Evolutionary conservation across 2,329 filamentous ascomycete species (phyloP).

Genomic region (Cercospora sp.): DNA sequence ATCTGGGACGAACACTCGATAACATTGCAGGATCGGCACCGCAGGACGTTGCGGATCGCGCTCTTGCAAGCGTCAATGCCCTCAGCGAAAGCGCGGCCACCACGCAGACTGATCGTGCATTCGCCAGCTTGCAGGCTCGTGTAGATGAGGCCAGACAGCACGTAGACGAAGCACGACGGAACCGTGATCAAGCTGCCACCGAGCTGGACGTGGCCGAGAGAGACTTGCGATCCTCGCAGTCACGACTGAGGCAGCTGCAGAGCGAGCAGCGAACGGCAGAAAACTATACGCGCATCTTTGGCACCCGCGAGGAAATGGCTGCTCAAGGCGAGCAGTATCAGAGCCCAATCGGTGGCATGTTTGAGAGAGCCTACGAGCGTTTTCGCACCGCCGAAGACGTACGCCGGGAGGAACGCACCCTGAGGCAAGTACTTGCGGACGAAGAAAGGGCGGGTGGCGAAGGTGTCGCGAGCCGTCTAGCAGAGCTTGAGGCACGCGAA

Average conservation of each 20-base stretch:
- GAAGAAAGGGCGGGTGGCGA: conserved; percentile 32
- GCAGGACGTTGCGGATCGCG: conserved; percentile 26
- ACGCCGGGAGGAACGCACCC: conserved; percentile 37
- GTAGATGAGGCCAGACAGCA: conserved; percentile 37
- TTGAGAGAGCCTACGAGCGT: conserved; percentile 46
- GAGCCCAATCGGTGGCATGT: conserved; percentile 52
- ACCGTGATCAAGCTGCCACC: conserved; percentile 36
- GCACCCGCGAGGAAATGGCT: conserved; percentile 50
- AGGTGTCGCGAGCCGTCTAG: conserved; percentile 21
- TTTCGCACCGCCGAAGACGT: conserved; percentile 47
- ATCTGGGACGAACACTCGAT: conserved; percentile 36
- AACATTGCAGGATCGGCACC: conserved; percentile 29
- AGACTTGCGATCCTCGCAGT: conserved; percentile 36
- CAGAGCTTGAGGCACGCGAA: conserved; percentile 27
- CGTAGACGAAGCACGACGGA: conserved; percentile 36
- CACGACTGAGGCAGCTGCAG: conserved; percentile 37
- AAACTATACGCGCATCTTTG: conserved; percentile 47
- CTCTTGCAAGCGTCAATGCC: conserved; percentile 29
- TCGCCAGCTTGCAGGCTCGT: conserved; percentile 33
- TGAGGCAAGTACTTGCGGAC: conserved; percentile 37
- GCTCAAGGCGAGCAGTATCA: conserved; percentile 49
- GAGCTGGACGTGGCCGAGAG: conserved; percentile 39
- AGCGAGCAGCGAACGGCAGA: conserved; percentile 40
- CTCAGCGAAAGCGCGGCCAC: conserved; percentile 18
- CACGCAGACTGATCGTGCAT: conserved; percentile 28